Conservation (phyloP, 495 filamentous ascomycete species). For the Astrothelium macrocarpum region DNA sequence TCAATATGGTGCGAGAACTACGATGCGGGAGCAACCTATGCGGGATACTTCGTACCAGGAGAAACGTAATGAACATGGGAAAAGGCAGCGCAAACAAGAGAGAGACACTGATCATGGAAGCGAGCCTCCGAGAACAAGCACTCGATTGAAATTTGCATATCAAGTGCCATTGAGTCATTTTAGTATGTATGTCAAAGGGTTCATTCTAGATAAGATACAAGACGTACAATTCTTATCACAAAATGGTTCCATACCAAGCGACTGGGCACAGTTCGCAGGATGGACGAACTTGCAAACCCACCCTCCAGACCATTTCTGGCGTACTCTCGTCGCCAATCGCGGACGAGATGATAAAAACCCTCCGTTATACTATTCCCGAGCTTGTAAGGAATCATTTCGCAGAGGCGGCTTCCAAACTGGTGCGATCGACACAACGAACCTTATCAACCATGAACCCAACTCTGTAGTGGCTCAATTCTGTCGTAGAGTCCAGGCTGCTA, state of each 20-base stretch:
- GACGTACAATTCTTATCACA: conserved; percentile 2
- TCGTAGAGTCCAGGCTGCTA: conserved; percentile 9
- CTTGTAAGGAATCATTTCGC: background rate
- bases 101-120: background rate
- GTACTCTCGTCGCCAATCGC: conserved; percentile 11
- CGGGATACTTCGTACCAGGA: background rate
- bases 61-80: background rate
- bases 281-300: conserved; percentile 6
- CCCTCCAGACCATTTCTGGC: conserved; percentile 13
- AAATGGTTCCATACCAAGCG: conserved; percentile 8
- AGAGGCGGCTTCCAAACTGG: conserved; percentile 14
- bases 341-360: background rate
- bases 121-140: background rate
- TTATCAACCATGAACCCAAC: conserved; percentile 21
- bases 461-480: conserved; percentile 10
- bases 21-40: background rate
- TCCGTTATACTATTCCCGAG: background rate
- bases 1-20: background rate
- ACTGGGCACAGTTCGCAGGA: conserved; percentile 7
- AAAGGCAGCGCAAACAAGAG: background rate
- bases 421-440: conserved; percentile 28
- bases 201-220: conserved; percentile 6
- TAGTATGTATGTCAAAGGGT: conserved; percentile 9
- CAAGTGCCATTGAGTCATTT: background rate
- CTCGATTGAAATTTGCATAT: background rate